A percentile compares a stretch with the other conserved stretches of the same genome.
Evolutionary conservation across 2,329 filamentous ascomycete species (phyloP).

Genomic region (Paecilomyces formosus): DNA sequence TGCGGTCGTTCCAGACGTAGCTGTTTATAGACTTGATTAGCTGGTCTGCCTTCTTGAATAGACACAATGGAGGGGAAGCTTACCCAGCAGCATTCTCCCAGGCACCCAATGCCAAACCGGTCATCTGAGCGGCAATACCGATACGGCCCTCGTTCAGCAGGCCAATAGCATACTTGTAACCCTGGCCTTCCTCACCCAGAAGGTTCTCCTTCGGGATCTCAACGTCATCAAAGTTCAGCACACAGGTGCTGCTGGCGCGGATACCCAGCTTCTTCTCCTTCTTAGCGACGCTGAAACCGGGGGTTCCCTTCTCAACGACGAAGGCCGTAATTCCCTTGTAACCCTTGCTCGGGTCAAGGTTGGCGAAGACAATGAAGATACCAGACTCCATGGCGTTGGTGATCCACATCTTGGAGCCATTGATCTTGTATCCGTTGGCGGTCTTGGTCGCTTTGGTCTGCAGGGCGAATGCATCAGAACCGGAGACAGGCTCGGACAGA

Average conservation of each 20-base stretch:
- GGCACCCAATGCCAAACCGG: slow-evolving; percentile 84
- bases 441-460: slow-evolving; percentile 85
- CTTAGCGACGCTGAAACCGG: slow-evolving; percentile 92
- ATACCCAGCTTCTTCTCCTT: slow-evolving; percentile 99
- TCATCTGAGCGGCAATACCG: slow-evolving; percentile 98
- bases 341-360: slow-evolving; percentile 81
- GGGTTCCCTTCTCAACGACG: slow-evolving; percentile 80
- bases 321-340: slow-evolving; percentile 98
- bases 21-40: slow-evolving; percentile 25
- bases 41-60: background rate
- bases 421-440: slow-evolving; percentile 74
- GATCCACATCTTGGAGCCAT: slow-evolving; percentile 99
- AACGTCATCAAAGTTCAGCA: slow-evolving; percentile 95
- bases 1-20: slow-evolving; percentile 97
- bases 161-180: slow-evolving; percentile 96
- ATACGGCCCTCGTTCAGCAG: slow-evolving; percentile 95
- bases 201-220: slow-evolving; percentile 82
- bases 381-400: slow-evolving; percentile 92
- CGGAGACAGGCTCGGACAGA: slow-evolving; percentile 83
- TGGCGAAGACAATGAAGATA: slow-evolving; percentile 97
- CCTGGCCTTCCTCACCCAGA: slow-evolving; percentile 79
- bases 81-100: slow-evolving; percentile 87
- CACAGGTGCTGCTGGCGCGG: slow-evolving; percentile 89
- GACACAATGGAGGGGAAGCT: slow-evolving; percentile 16
- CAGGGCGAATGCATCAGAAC: slow-evolving; percentile 92